These are phyloP conservation scores for Omphalea diandra DNA, from an alignment of 441 rosid genomes.

Conservation along the genomic window DNA sequence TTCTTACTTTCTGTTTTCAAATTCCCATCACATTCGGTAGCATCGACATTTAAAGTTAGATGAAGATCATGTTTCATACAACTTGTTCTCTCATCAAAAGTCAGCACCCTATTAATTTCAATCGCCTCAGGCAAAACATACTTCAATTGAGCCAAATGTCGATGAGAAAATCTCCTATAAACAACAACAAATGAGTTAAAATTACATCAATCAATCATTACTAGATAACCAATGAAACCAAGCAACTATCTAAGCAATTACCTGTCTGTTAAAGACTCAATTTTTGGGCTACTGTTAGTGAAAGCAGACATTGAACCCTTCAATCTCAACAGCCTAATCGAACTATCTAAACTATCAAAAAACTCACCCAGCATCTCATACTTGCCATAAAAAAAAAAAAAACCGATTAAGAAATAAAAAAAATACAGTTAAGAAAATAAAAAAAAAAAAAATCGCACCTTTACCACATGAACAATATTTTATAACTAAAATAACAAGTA, in stretches of 20 bases:
- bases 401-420: conserved; percentile 5
- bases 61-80: conserved; percentile 86
- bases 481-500: too few relatives aligned
- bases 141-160: conserved; percentile 73
- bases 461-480: too few relatives aligned
- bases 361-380: conserved; percentile 59
- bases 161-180: conserved; percentile 70
- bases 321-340: conserved; percentile 46
- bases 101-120: conserved; percentile 53
- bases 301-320: conserved; percentile 56
- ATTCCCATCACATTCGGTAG: conserved; percentile 35
- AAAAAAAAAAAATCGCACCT: too few relatives aligned
- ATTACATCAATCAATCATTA: background rate
- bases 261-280: conserved; percentile 74
- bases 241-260: conserved; percentile 17
- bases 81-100: conserved; percentile 59
- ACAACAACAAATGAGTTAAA: conserved; percentile 1
- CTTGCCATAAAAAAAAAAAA: conserved; percentile 30
- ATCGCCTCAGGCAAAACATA: conserved; percentile 71
- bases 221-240: too few relatives aligned
- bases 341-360: conserved; percentile 65
- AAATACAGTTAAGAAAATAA: too few relatives aligned
- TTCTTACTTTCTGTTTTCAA: conserved; percentile 40
- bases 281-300: conserved; percentile 47
- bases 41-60: conserved; percentile 50